Conservation (phyloP, 768 basidiomycete genomes). For the Exidia glandulosa region DNA sequence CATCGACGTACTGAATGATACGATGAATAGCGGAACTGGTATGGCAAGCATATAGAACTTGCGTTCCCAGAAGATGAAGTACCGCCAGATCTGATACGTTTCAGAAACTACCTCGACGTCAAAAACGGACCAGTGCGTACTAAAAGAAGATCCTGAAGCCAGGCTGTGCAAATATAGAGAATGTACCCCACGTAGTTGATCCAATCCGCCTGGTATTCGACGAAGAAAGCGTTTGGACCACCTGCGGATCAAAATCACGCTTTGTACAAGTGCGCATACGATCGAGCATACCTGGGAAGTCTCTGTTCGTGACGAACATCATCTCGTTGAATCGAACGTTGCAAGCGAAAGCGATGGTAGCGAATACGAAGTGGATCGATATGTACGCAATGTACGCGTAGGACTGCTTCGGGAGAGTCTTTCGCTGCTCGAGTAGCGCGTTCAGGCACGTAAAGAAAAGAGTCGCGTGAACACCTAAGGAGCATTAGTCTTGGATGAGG, state of each 20-base stretch:
- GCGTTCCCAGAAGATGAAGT: neutral
- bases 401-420: neutral
- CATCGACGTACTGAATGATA: neutral
- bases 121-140: neutral
- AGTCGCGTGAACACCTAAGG: neutral
- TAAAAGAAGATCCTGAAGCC: neutral
- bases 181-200: neutral
- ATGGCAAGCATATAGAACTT: neutral
- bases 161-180: neutral
- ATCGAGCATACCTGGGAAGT: no score
- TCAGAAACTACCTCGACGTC: neutral
- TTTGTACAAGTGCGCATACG: no score
- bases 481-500: neutral
- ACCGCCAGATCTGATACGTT: neutral
- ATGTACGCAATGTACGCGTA: neutral
- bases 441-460: neutral
- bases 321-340: constrained; percentile 17
- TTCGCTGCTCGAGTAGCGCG: neutral
- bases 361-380: constrained; percentile 12
- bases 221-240: neutral
- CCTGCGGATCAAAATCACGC: no score
- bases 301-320: constrained; percentile 10
- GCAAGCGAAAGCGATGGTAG: constrained; percentile 16
- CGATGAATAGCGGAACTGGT: neutral
- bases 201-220: neutral